These are phyloP conservation scores for Blastobotrys americana DNA, from an alignment of 805 yeast genomes.

Conservation along the genomic window DNA sequence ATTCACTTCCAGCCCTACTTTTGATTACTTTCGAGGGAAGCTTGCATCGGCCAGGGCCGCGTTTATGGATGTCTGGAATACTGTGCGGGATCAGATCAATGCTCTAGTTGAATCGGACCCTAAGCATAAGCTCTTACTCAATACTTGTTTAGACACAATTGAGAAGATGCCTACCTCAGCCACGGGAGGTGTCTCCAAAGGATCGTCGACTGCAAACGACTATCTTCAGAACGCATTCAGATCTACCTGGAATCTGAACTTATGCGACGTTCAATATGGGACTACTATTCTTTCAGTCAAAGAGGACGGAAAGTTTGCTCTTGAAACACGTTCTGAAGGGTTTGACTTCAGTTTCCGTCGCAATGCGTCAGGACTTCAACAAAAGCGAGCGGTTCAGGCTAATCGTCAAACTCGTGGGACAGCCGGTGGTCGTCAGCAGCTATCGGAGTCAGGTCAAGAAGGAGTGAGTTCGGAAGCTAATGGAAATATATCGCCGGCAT, in stretches of 20 bases:
- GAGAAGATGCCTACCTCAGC: conserved; percentile 41
- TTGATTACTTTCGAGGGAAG: conserved; percentile 56
- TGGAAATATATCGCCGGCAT: background rate
- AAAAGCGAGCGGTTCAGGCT: background rate
- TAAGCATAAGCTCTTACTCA: conserved; percentile 40
- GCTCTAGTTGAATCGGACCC: conserved; percentile 36
- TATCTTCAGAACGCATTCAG: conserved; percentile 57
- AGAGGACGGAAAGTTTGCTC: conserved; percentile 42
- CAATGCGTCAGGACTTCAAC: conserved; percentile 4
- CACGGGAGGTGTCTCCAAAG: conserved; percentile 5
- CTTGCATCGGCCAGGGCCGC: conserved; percentile 55
- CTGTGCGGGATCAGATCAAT: conserved; percentile 48
- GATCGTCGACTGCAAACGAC: conserved; percentile 38
- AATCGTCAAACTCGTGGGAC: background rate
- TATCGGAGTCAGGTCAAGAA: no score
- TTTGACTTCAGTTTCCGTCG: conserved; percentile 52
- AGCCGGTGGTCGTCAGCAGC: background rate
- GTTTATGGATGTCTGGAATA: conserved; percentile 56
- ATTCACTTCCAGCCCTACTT: conserved; percentile 51
- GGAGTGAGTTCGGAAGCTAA: conserved; percentile 1
- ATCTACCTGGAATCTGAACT: conserved; percentile 70
- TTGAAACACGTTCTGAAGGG: conserved; percentile 52
- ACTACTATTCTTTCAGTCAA: conserved; percentile 38
- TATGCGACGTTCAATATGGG: conserved; percentile 56
- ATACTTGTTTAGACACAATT: conserved; percentile 52